Base-by-base conservation (phyloP, 2,329 filamentous ascomycete species). In the Aspergillaceae sp. region DNA sequence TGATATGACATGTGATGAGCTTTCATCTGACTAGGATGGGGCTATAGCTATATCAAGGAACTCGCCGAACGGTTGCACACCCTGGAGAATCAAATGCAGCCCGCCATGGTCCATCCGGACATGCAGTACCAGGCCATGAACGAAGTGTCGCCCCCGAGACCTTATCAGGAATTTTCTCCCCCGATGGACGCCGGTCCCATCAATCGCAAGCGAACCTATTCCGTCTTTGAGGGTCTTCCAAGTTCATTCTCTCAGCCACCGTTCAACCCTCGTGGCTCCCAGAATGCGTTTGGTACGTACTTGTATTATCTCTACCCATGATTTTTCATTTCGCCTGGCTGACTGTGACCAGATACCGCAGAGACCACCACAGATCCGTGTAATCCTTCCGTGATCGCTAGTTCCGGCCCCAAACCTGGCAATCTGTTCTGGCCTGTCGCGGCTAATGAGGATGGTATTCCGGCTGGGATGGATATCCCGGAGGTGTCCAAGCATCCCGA, bases 1-100 rank as follows among this genome's bases (percentile, higher is more conserved):
- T 19, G 19, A 19, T 19, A 19, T 19, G 19, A 19, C 19, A 32
- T 6, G 30, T 9, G 8, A 52, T 29, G 7, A 44, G 46, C 38
- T 37, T 40, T 10, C 26, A 48, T 40, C 37, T 29, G 26, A 49
- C 58, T 62, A 40, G 62, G 51, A 47, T 41, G 41, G 11, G 41
- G 40, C 49, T 29, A 43, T 57, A 87, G 83, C 10, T 94, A 94
- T 58, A 95, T 95, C 64, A 94, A 94, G 63, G 88, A 94, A 64
- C 77, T 95, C 26, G 87, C 88, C 27, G 88, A 94, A 61, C 77
- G 89, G 28, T 81, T 95, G 48, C 82, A 90, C 57, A 83, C 79
- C 38, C 83, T 95, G 40, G 89, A 94, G 62, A 85, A 83, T 53
- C 86, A 87, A 60, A 80, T 92, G 47, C 67, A 72, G 45, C 68